These are phyloP conservation scores for Colletotrichum tabaci DNA, from an alignment of 2,329 filamentous ascomycete species.

Conservation along the genomic window DNA sequence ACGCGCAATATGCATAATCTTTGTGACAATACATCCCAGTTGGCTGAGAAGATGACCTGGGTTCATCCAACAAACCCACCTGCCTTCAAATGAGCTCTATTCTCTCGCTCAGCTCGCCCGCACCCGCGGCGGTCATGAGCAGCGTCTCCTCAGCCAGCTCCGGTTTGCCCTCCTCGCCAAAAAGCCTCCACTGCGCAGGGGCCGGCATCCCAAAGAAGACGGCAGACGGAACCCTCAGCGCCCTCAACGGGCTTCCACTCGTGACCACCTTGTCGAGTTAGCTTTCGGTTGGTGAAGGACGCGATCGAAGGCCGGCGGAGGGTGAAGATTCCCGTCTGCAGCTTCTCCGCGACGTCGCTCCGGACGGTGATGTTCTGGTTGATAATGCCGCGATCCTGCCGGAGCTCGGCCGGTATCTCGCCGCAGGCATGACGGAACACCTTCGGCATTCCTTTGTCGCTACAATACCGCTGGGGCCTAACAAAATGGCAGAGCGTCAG, in stretches of 20 bases:
- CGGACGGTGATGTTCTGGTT: conserved; percentile 53
- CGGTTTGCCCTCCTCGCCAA: conserved; percentile 50
- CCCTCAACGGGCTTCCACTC: conserved; percentile 46
- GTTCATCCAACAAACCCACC: not conserved
- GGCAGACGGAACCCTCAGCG: conserved; percentile 48
- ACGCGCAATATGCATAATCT: not conserved
- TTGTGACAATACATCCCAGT: not conserved
- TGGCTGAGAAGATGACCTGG: not conserved
- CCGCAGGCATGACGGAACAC: conserved; percentile 51
- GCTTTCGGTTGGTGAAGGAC: conserved; percentile 47
- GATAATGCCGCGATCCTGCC: conserved; percentile 52
- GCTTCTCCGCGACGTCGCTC: conserved; percentile 51
- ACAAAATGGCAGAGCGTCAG: not conserved
- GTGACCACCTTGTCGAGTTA: conserved; percentile 47
- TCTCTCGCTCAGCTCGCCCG: conserved; percentile 48
- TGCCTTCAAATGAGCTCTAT: conserved; percentile 29
- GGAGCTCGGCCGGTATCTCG: conserved; percentile 49
- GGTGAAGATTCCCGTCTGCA: conserved; percentile 50
- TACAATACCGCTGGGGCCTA: conserved; percentile 53
- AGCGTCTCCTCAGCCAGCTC: conserved; percentile 52
- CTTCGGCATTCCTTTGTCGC: conserved; percentile 55
- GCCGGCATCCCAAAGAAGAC: conserved; percentile 55
- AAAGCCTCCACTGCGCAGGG: conserved; percentile 54
- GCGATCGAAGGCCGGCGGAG: conserved; percentile 52
- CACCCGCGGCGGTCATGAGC: conserved; percentile 47